Percentiles rank a stretch among this genome's conserved stretches.
These are phyloP conservation scores for Saccharomyces pastorianus DNA, from an alignment of 1,139 yeast species.

Conservation along the genomic window DNA sequence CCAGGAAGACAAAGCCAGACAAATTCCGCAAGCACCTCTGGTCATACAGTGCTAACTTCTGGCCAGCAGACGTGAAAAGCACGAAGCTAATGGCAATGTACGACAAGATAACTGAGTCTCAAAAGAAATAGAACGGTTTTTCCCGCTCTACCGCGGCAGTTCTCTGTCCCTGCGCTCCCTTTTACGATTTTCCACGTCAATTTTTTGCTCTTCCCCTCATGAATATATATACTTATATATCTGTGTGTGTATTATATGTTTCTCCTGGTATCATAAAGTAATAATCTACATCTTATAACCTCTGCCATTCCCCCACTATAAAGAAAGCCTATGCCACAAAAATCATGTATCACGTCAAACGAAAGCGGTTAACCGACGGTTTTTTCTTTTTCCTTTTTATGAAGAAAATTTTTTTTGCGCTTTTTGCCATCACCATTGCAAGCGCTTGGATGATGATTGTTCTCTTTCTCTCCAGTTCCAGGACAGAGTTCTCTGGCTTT, in stretches of 20 bases:
- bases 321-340: background rate
- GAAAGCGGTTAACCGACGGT: background rate
- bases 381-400: background rate
- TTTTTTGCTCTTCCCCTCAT: background rate
- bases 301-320: background rate
- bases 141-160: too few species aligned
- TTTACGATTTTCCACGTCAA: background rate
- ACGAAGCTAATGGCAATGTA: constrained; percentile 79
- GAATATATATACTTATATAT: background rate
- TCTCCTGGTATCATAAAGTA: background rate
- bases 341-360: background rate
- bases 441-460: background rate
- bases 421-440: background rate
- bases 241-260: background rate
- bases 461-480: background rate
- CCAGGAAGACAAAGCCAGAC: constrained; percentile 11
- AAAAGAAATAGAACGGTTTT: constrained; percentile 2
- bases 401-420: background rate
- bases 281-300: background rate
- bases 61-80: constrained; percentile 89
- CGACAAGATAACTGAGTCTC: constrained; percentile 41
- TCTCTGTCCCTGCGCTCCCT: background rate
- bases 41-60: constrained; percentile 82
- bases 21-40: constrained; percentile 59
- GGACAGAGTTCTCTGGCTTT: background rate